A percentile compares a stretch with the other conserved stretches of the same genome.
Conservation (phyloP, 1,284 basidiomycete species). For the Sanghuangporus sanghuang region DNA sequence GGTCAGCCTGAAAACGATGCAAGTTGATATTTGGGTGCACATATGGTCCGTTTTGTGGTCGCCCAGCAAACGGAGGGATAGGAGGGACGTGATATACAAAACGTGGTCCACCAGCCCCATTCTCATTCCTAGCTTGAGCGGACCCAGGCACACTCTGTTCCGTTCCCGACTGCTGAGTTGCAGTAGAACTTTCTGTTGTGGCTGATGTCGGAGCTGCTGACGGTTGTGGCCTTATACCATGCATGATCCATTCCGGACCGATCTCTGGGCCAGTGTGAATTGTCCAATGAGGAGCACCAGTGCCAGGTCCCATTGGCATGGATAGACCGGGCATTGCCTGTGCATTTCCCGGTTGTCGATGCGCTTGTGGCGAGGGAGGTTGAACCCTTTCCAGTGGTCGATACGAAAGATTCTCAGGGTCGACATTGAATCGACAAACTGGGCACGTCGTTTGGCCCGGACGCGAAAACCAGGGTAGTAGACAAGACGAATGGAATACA, state of each 20-base stretch:
- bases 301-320: neutral
- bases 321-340: neutral
- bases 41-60: neutral
- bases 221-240: neutral
- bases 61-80: neutral
- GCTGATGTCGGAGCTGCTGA: neutral
- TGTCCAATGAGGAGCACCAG: neutral
- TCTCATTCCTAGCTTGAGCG: neutral
- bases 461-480: conserved; percentile 74
- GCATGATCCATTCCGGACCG: neutral
- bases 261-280: neutral
- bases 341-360: neutral
- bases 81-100: neutral
- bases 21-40: neutral
- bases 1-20: neutral
- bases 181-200: neutral
- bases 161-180: neutral
- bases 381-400: conserved; percentile 22
- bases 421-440: conserved; percentile 74
- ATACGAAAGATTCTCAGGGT: conserved; percentile 67
- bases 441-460: conserved; percentile 75
- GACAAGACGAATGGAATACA: conserved; percentile 70
- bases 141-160: neutral
- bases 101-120: neutral
- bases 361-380: conserved; percentile 14